Evolutionary conservation across 768 basidiomycete genomes (phyloP), one percentile per base, ranked within the genome.

Genomic region (Termitomyces sp.): DNA sequence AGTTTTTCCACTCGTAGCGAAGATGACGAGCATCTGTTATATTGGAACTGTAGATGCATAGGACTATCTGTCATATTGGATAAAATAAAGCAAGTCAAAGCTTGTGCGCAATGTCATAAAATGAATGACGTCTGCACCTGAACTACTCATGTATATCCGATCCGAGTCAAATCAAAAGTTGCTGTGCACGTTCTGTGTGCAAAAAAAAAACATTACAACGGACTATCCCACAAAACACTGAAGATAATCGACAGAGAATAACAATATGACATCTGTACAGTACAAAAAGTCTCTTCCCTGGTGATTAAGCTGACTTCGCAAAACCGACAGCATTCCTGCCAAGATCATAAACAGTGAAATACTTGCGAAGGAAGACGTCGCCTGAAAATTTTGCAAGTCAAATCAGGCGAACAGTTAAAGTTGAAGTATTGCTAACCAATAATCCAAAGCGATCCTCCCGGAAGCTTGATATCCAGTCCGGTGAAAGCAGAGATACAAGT

Each of bases 401-500:
- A 57, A 54, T 6, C 20, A 58, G 44, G 9, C 27, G 26, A 9
- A 61, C 36, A 27, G 24, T 16, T 26, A 26, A 9, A 47, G 8
- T 30, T 13, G 13, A 27, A 47, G 71, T 79, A 47, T 75, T 30
- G 20, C 58, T 52, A 5, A 88, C 95, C 94, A 65, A 97, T 76
- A 65, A 96, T 93, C 93, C 93, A 95, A 46, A 96, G 78, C n/a
- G 83, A 73, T 43, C 86, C 84, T 61, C 86, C 84, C 1, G 90
- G 90, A 43, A 91, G 68, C 65, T 92, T 90, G 76, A 97, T 88
- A 69, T 98, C 95, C 74, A 98, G 74, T 24, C 91, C 92, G 45
- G 86, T 91, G 81, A 99, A 99, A 18, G 95, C 78, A 20, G 92
- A 95, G 62, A 99, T 91, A 72, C 97, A 99, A 16, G 93, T 92